These are phyloP conservation scores for Phytophthora fragariae DNA, from an alignment of 352 stramenopile genomes.

Conservation along the genomic window DNA sequence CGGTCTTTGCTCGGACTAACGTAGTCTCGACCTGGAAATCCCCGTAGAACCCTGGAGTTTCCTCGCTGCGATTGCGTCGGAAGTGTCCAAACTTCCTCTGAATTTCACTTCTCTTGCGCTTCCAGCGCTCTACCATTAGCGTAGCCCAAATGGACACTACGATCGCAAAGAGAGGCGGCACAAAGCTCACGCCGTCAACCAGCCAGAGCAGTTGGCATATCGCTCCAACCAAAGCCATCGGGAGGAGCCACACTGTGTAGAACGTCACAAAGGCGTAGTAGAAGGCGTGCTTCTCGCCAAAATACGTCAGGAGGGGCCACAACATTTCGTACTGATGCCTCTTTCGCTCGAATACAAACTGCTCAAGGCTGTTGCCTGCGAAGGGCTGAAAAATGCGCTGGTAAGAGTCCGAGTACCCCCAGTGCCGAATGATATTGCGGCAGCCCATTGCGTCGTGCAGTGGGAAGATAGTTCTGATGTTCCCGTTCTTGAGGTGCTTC, in stretches of 20 bases:
- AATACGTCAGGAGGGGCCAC: slow-evolving; percentile 83
- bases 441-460: slow-evolving; percentile 70
- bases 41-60: slow-evolving; percentile 63
- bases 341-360: slow-evolving; percentile 72
- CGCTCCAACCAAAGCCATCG: slow-evolving; percentile 57
- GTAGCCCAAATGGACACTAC: slow-evolving; percentile 89
- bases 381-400: slow-evolving; percentile 68
- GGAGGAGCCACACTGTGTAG: slow-evolving; percentile 76
- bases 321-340: slow-evolving; percentile 81
- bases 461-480: slow-evolving; percentile 71
- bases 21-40: slow-evolving; percentile 71
- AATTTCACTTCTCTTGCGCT: slow-evolving; percentile 87
- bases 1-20: slow-evolving; percentile 38
- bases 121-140: slow-evolving; percentile 90
- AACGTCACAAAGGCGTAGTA: slow-evolving; percentile 83
- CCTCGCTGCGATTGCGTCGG: slow-evolving; percentile 63
- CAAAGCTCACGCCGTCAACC: slow-evolving; percentile 35
- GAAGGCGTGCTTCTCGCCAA: slow-evolving; percentile 84
- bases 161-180: slow-evolving; percentile 66
- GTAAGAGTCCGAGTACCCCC: slow-evolving; percentile 50
- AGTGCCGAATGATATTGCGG: slow-evolving; percentile 70
- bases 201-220: slow-evolving; percentile 63
- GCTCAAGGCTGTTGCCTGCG: slow-evolving; percentile 45
- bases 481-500: slow-evolving; percentile 60
- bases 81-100: slow-evolving; percentile 84